Base-by-base conservation (phyloP, 2,329 filamentous ascomycete genomes). In the Paramyrothecium roridum region DNA sequence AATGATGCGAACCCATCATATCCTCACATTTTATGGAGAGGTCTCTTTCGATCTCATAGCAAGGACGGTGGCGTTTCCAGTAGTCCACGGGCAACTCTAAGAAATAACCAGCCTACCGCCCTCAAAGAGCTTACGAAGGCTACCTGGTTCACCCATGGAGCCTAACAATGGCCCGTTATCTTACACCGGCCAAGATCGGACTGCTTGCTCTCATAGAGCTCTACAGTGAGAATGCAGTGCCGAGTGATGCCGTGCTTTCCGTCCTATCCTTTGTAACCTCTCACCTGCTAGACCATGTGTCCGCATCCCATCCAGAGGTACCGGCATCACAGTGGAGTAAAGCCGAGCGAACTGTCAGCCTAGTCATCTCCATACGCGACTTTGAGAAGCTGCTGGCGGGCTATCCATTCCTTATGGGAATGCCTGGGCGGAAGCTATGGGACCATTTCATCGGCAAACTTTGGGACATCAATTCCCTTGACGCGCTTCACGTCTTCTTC, bases 121-220 rank as follows among this genome's bases (percentile, higher is more conserved):
- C 37, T 43, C 26, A 4, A 30, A 10, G 26, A 30, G 26, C 10
- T 10, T 6, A 30, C 26, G 10, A 10, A 30, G 26, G 26, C 26
- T 6, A 30, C 4, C 10, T 10, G 26, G 26, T 30, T 30, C 26
- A 30, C 26, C 26, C 26, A 30, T 30, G 26, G 37, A 43, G 13
- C 37, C 37, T 43, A 6, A 13, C 50, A 58, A 96, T 93, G 88
- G 83, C 88, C 64, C 88, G 89, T 55, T 96, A 89, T 71, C 81
- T 98, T 48, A 96, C 90, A n/a, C 90, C 93, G 13, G 87, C 91
- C 62, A 96, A 95, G 69, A 83, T 98, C 62, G 88, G 89, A 66
- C 80, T 97, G 22, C 81, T 98, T 54, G 84, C 86, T 54, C 82
- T 99, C 53, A 82, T 95, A 52, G 85, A 91, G 64, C 80, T 97